Evolutionary conservation across 441 rosid species (phyloP), one percentile per base, ranked within the genome.

Genomic region (Corymbia citriodora): DNA sequence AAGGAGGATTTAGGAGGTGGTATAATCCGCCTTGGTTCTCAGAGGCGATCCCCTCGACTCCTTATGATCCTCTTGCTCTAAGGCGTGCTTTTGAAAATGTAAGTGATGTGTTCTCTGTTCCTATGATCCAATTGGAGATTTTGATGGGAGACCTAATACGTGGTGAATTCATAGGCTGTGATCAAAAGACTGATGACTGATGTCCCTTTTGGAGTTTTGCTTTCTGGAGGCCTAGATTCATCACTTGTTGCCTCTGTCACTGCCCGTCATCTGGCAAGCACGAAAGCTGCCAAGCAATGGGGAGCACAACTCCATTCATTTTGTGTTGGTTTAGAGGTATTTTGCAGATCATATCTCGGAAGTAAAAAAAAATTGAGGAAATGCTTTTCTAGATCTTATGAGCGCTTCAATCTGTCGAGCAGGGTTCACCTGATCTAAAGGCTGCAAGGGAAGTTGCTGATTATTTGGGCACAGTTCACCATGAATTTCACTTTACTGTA

Each of bases 181-280:
- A 92, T 92, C 91, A 97, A 97, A 92, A 95, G 99, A 93, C 93
- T 97, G 85, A 97, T 97, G 99, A 96, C 95, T 81, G 99, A 97
- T 90, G 99, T 97, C 72, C 99, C 99, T 27, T 97, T 97, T 19
- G 99, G 99, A 89, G 99, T 97, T 90, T 92, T 97, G 72, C 95
- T 97, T 19, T 97, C 99, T 10, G 99, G 99, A 48, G 99, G 99
- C 21, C 95, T 97, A 79, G 99, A 97, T 93, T 97, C 99, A 54
- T 97, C 99, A 1, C 92, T 97, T 88, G 98, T 97, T 57, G 98
- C 99, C 49, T 91, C 99, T 8, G 93, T 97, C 92, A 96, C 98
- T 17, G 95, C 97, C 8, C 96, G 99, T 52, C 93, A 97, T 92
- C 93, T 97, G 92, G 95, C 96, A 0, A 95, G 94, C 50, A 94